Evolutionary conservation across 2,329 filamentous ascomycete species (phyloP), one percentile per base, ranked within the genome.

Genomic region (Colletotrichum zoysiae): DNA sequence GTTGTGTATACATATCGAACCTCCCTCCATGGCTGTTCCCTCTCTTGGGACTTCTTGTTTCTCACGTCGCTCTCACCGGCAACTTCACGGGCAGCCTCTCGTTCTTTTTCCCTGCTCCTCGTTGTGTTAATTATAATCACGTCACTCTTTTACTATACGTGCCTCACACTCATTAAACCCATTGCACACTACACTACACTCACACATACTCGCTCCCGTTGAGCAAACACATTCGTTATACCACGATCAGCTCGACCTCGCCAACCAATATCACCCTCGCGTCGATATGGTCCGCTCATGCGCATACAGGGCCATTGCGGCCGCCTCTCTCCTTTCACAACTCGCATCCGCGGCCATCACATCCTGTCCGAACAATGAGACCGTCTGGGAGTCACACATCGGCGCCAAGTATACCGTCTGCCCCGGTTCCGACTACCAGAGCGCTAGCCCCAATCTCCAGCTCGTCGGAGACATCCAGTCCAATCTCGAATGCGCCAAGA

Each of bases 361-460:
- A 20, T 50, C 48, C 23, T 74, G 73, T 23, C 73, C 70, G 20
- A 70, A 56, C 40, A 57, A 70, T 4, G 70, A 74, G 44, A 44
- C 35, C 46, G 62, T 67, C 9, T 74, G 59, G 73, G 61, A 55
- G 20, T 58, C 66, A 1, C 65, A 70, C 48, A 59, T 67, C 12
- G 73, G 70, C 48, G 61, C 60, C 44, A 65, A 74, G 50, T 74
- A 73, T 35, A 73, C 65, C 59, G 55, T 70, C 66, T 74, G 73
- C 55, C 62, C 71, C 44, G 71, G 71, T 38, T 67, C 70, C 44
- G 66, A 74, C 63, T 74, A 73, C 56, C 66, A 66, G 58, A 30
- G 48, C 30, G 66, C 63, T 30, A 66, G 73, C n/a, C n/a, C 16
- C 23, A 73, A 66, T 55, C 62, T 74, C 20, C 65, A 73, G 44